Percentiles rank a stretch among this genome's conserved stretches.
Conservation (phyloP, 2,329 filamentous ascomycete species). For the Diaporthe sp. region DNA sequence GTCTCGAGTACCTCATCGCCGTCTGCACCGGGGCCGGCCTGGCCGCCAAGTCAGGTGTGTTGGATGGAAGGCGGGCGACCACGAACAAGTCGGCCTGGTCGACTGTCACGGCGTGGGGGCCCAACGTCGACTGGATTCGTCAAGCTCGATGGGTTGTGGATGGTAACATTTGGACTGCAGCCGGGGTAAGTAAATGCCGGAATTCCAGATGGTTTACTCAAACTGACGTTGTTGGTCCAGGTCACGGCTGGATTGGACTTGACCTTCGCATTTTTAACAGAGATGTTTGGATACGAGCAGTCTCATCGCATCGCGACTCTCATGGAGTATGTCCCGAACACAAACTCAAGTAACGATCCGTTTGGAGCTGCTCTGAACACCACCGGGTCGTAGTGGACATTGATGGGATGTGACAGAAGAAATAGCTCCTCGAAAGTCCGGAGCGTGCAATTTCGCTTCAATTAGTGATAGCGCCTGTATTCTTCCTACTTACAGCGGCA, state of each 20-base stretch:
- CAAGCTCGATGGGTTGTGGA: slow-evolving; percentile 76
- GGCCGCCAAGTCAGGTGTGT: slow-evolving; percentile 69
- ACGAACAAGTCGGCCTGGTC: slow-evolving; percentile 75
- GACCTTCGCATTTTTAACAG: slow-evolving; percentile 53
- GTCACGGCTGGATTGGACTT: slow-evolving; percentile 56
- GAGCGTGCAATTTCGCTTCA: no score
- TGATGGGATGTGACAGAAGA: no score
- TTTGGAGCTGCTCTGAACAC: not conserved
- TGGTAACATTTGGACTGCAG: slow-evolving; percentile 76
- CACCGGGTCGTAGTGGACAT: not conserved
- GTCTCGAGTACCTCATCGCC: slow-evolving; percentile 70
- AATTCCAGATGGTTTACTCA: slow-evolving; percentile 60
- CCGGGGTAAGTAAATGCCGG: slow-evolving; percentile 60
- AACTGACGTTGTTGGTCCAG: slow-evolving; percentile 61
- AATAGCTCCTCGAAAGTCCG: no score
- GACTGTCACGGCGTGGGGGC: slow-evolving; percentile 60
- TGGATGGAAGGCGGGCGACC: slow-evolving; percentile 73
- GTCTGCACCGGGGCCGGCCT: slow-evolving; percentile 77
- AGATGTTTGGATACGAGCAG: slow-evolving; percentile 64
- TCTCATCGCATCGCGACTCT: slow-evolving; percentile 60
- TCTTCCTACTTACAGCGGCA: no score
- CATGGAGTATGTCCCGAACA: slow-evolving; percentile 66
- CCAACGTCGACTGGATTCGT: slow-evolving; percentile 70
- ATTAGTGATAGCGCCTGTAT: no score
- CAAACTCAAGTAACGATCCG: slow-evolving; percentile 39